Conservation (phyloP, 192 early-diverging fungal genomes). For the Thoreauomyces humboldtii region DNA sequence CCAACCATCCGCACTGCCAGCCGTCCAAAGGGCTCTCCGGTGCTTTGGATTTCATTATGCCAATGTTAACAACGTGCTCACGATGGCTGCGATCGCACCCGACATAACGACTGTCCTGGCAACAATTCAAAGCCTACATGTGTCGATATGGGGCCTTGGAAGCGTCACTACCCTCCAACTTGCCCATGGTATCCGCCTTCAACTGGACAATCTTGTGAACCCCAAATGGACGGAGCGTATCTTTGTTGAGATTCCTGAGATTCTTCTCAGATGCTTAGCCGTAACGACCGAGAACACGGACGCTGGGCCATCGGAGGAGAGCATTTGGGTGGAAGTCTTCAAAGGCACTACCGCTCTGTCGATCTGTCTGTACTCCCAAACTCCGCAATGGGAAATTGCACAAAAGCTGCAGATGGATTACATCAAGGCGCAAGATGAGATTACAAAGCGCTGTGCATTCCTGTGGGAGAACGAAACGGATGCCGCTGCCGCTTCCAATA, state of each 20-base stretch:
- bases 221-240: conserved; percentile 52
- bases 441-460: conserved; percentile 58
- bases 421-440: conserved; percentile 59
- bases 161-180: conserved; percentile 51
- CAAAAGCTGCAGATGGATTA: conserved; percentile 57
- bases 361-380: conserved; percentile 53
- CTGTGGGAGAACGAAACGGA: conserved; percentile 33
- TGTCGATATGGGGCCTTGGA: conserved; percentile 58
- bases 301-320: background rate
- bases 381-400: conserved; percentile 47
- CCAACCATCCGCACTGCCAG: conserved; percentile 58
- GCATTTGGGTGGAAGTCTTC: conserved; percentile 69
- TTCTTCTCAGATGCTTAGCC: conserved; percentile 53
- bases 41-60: conserved; percentile 63
- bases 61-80: conserved; percentile 67
- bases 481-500: no score
- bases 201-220: conserved; percentile 66
- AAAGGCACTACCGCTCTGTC: conserved; percentile 55
- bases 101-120: conserved; percentile 65
- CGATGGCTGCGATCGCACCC: conserved; percentile 39
- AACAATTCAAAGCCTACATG: conserved; percentile 51
- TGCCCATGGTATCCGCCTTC: conserved; percentile 57
- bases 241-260: conserved; percentile 55
- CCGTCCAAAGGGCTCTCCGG: conserved; percentile 49
- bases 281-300: conserved; percentile 22